These are phyloP conservation scores for Trichosporon sp. DNA, from an alignment of 1,284 basidiomycete species.

Conservation along the genomic window DNA sequence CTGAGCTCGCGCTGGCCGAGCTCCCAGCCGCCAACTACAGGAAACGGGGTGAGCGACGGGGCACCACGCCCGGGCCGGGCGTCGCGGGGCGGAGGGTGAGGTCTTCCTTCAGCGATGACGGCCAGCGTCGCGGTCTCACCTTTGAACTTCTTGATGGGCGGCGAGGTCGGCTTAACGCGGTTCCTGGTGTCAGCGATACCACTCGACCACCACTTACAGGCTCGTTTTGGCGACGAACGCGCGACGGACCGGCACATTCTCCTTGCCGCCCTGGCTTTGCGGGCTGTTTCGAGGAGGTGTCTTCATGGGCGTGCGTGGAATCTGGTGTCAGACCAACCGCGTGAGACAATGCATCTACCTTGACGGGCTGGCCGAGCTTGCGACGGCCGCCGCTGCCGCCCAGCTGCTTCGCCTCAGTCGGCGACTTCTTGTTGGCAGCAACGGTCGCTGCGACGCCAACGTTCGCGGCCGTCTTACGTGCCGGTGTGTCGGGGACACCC, in stretches of 20 bases:
- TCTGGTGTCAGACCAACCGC: not conserved
- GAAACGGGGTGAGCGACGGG: not conserved
- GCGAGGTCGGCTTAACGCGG: not conserved
- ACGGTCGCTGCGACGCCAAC: not conserved
- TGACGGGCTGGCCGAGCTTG: not conserved
- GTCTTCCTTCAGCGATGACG: not conserved
- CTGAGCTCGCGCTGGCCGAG: not conserved
- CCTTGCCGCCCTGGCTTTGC: not conserved
- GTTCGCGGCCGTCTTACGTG: not conserved
- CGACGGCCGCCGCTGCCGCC: not conserved
- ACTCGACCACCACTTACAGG: not conserved
- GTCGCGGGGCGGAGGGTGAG: not conserved
- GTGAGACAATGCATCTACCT: not conserved
- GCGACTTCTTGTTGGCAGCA: not conserved
- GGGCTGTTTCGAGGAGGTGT: not conserved
- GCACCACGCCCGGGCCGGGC: not conserved
- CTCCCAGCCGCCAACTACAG: too few relatives aligned
- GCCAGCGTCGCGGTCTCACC: not conserved
- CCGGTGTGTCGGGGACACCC: not conserved
- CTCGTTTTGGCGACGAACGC: not conserved
- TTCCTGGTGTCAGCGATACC: not conserved
- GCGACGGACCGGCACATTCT: not conserved
- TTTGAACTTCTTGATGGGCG: conserved; percentile 1
- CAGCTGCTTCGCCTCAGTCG: not conserved
- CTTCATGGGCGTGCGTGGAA: not conserved